These are phyloP conservation scores for Auricularia sp. DNA, from an alignment of 768 basidiomycete species.

Conservation along the genomic window DNA sequence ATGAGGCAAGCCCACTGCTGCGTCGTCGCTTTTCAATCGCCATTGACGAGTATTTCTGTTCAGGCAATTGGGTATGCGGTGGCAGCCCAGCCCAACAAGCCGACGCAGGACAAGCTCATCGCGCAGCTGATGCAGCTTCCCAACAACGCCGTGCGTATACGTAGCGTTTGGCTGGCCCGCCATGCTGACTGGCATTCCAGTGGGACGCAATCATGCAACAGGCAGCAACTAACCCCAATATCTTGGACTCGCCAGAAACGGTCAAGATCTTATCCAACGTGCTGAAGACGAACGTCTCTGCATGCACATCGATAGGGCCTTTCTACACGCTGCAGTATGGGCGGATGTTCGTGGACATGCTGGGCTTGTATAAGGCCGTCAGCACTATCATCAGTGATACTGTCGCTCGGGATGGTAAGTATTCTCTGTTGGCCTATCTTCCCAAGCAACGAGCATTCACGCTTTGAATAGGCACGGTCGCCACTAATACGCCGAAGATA, in stretches of 20 bases:
- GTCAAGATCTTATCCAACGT: conserved; percentile 96
- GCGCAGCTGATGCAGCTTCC: conserved; percentile 94
- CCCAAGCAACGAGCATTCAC: neutral
- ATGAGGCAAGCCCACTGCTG: conserved; percentile 4
- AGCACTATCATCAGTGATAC: conserved; percentile 93
- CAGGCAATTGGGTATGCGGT: conserved; percentile 96
- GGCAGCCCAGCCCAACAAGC: conserved; percentile 95
- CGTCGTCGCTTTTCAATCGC: conserved; percentile 6
- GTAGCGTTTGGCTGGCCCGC: conserved; percentile 5
- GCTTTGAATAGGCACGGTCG: conserved; percentile 55
- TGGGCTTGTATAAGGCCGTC: conserved; percentile 94
- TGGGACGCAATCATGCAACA: conserved; percentile 98
- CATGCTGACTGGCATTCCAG: conserved; percentile 28
- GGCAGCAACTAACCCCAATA: conserved; percentile 85
- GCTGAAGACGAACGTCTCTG: conserved; percentile 95
- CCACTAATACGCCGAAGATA: conserved; percentile 95
- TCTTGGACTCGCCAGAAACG: conserved; percentile 82
- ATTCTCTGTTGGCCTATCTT: neutral
- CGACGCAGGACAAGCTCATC: conserved; percentile 91
- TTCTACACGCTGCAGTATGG: conserved; percentile 97
- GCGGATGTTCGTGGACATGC: conserved; percentile 93
- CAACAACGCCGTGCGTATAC: conserved; percentile 72
- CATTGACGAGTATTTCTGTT: conserved; percentile 67
- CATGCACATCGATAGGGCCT: conserved; percentile 91
- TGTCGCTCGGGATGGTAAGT: conserved; percentile 70